These are phyloP conservation scores for Scedosporium aurantiacum DNA, from an alignment of 2,329 filamentous ascomycete genomes.

Conservation along the genomic window DNA sequence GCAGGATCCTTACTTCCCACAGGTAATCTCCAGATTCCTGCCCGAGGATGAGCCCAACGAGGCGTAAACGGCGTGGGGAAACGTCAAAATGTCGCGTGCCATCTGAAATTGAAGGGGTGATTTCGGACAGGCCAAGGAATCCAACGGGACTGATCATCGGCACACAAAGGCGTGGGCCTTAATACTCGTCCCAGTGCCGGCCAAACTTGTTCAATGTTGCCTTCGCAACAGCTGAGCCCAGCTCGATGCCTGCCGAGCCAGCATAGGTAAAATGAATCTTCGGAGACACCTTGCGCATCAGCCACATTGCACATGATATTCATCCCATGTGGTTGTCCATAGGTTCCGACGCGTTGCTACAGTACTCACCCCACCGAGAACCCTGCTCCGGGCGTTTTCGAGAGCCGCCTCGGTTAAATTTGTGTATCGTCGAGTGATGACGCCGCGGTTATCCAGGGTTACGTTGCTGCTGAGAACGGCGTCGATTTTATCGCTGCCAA, in stretches of 20 bases:
- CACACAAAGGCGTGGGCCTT: neutral
- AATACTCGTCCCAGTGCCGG: neutral
- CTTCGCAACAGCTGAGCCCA: slow-evolving; percentile 2
- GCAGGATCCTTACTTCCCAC: too few species aligned
- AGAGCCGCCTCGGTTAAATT: slow-evolving; percentile 6
- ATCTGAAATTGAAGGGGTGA: too few species aligned
- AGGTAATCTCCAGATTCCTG: too few species aligned
- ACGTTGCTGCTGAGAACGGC: slow-evolving; percentile 9
- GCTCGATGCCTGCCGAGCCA: neutral
- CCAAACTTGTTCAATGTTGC: neutral
- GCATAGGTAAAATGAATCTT: slow-evolving; percentile 3
- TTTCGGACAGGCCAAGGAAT: too few species aligned
- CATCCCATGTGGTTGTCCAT: too few species aligned
- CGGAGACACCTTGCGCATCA: neutral
- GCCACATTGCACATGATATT: too few species aligned
- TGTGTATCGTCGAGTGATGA: slow-evolving; percentile 9
- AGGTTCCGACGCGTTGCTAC: too few species aligned
- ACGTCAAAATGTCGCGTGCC: too few species aligned
- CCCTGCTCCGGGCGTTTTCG: slow-evolving; percentile 8
- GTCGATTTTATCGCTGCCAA: slow-evolving; percentile 9
- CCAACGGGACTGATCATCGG: too few species aligned
- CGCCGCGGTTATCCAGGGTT: slow-evolving; percentile 8
- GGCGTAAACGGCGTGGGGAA: too few species aligned
- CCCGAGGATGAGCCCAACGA: too few species aligned
- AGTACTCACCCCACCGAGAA: slow-evolving; percentile 1